Evolutionary conservation across 176 grass and related monocot genomes (phyloP).

Genomic region (Rhipidocladum racemiflorum): DNA sequence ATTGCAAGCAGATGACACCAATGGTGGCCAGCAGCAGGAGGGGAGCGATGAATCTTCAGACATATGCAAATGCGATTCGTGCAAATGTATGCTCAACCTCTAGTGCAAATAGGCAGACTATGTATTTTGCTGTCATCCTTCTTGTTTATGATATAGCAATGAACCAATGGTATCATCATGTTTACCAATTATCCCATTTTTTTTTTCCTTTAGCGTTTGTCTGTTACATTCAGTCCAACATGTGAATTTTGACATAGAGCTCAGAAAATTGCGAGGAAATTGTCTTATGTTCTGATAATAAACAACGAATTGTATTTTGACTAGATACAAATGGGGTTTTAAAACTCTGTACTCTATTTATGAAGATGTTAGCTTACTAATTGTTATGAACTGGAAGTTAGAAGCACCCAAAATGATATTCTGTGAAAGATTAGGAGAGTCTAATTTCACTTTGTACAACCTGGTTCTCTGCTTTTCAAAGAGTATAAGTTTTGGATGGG

Average conservation of each 20-base stretch:
- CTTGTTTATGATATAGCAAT: background rate
- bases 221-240: background rate
- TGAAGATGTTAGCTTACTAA: background rate
- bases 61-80: conserved; percentile 55
- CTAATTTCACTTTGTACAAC: conserved; percentile 15
- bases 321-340: background rate
- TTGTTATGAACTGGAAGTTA: background rate
- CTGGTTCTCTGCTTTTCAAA: background rate
- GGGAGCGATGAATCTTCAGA: conserved; percentile 29
- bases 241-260: background rate
- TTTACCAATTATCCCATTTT: background rate
- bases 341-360: background rate
- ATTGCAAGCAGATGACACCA: conserved; percentile 31
- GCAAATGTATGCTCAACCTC: conserved; percentile 49
- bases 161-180: background rate
- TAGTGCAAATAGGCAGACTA: background rate
- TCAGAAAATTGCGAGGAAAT: background rate
- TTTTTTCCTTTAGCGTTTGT: background rate
- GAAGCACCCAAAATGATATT: conserved; percentile 15
- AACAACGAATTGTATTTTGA: background rate
- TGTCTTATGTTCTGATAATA: background rate
- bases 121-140: conserved; percentile 6
- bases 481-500: background rate
- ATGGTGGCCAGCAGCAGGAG: conserved; percentile 18
- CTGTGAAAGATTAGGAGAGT: background rate